phyloP scores from a whole-genome alignment of 106 monocot species.

The Dendrobium officinale region DNA sequence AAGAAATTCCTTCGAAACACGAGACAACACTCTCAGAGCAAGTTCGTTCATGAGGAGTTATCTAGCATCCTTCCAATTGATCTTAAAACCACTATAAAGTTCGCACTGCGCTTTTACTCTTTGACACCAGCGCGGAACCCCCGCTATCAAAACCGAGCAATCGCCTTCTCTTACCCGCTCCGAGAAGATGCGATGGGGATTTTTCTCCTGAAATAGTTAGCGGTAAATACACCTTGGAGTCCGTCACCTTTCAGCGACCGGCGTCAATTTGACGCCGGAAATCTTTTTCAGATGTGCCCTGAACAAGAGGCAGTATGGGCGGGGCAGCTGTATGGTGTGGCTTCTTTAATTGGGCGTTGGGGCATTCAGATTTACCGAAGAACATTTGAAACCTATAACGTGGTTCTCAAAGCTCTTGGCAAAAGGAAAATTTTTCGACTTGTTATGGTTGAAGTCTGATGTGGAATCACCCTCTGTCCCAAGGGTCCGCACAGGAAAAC shows the following conservation, averaged over 20 bases:
- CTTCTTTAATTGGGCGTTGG: conserved; percentile 85
- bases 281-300: conserved; percentile 64
- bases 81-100: conserved; percentile 9
- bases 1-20: background rate
- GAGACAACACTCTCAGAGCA: conserved; percentile 25
- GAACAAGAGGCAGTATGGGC: conserved; percentile 45
- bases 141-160: background rate
- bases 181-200: conserved; percentile 76
- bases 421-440: conserved; percentile 72
- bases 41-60: conserved; percentile 37
- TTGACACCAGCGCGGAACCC: background rate
- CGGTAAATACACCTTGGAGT: conserved; percentile 43
- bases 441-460: conserved; percentile 26
- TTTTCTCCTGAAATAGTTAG: conserved; percentile 59
- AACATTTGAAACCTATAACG: conserved; percentile 42
- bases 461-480: too few species aligned
- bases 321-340: conserved; percentile 61
- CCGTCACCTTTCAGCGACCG: conserved; percentile 50
- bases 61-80: conserved; percentile 33
- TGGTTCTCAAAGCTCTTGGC: conserved; percentile 58
- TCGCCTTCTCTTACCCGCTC: conserved; percentile 40
- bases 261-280: conserved; percentile 49
- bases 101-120: background rate
- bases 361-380: conserved; percentile 27
- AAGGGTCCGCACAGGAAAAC: too few species aligned